A percentile compares a stretch with the other conserved stretches of the same genome.
Conservation (phyloP, 345 rosid genomes). For the Eucalyptus grandis region DNA sequence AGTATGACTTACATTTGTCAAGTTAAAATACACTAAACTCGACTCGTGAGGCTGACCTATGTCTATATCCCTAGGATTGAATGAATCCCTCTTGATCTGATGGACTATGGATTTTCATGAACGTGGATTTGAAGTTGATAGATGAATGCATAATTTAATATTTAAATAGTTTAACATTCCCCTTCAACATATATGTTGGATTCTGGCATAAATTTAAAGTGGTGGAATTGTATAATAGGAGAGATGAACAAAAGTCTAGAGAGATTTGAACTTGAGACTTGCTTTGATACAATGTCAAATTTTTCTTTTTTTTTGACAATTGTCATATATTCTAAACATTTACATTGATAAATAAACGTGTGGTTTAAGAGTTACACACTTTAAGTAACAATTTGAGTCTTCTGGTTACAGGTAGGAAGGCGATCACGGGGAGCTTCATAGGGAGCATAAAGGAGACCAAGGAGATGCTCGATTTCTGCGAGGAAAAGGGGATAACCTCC, state of each 20-base stretch:
- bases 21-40: background rate
- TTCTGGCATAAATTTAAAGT: background rate
- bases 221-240: background rate
- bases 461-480: conserved; percentile 39
- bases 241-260: background rate
- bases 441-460: conserved; percentile 54
- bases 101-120: background rate
- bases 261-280: background rate
- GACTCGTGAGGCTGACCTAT: background rate
- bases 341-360: background rate
- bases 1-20: no score
- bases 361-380: background rate
- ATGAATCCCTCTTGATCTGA: background rate
- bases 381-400: background rate
- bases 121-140: background rate
- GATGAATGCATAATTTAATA: background rate
- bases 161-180: background rate
- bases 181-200: background rate
- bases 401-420: conserved; percentile 32
- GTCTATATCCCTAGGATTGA: no score
- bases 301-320: background rate
- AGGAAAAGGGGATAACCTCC: conserved; percentile 35
- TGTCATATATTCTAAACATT: background rate
- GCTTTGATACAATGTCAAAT: background rate
- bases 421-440: conserved; percentile 38